These are phyloP conservation scores for Teratosphaeria nubilosa DNA, from an alignment of 2,329 filamentous ascomycete species.

Conservation along the genomic window DNA sequence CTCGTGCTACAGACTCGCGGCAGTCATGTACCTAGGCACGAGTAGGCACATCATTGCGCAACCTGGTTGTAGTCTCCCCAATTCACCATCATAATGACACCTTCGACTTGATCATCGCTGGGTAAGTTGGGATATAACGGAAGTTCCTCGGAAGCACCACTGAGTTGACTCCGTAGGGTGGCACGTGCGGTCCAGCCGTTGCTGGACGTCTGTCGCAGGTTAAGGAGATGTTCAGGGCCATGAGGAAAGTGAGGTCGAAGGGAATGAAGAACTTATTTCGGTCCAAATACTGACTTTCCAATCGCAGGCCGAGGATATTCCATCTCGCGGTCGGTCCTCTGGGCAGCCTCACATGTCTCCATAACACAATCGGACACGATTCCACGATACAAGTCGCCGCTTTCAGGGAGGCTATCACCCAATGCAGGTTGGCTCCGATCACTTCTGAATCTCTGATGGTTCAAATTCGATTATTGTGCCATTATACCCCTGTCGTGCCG, in stretches of 20 bases:
- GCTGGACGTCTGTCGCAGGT: conserved; percentile 14
- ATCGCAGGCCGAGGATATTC: conserved; percentile 15
- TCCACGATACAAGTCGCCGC: too few relatives aligned
- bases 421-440: too few relatives aligned
- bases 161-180: conserved; percentile 7
- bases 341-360: too few relatives aligned
- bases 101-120: conserved; percentile 18
- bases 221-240: conserved; percentile 30
- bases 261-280: neutral
- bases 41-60: too few relatives aligned
- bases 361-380: too few relatives aligned
- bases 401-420: too few relatives aligned
- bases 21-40: too few relatives aligned
- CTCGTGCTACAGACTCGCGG: too few relatives aligned
- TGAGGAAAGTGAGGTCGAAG: conserved; percentile 14
- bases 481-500: too few relatives aligned
- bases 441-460: too few relatives aligned
- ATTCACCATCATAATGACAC: neutral
- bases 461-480: too few relatives aligned
- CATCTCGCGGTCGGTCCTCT: conserved; percentile 15
- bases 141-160: neutral
- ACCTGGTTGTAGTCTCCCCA: neutral
- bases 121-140: conserved; percentile 5
- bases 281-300: conserved; percentile 19
- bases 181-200: conserved; percentile 9